A percentile compares a stretch with the other conserved stretches of the same genome.
phyloP scores from a whole-genome alignment of 2,329 filamentous ascomycete species.

The Hymenoscyphus infarciens region DNA sequence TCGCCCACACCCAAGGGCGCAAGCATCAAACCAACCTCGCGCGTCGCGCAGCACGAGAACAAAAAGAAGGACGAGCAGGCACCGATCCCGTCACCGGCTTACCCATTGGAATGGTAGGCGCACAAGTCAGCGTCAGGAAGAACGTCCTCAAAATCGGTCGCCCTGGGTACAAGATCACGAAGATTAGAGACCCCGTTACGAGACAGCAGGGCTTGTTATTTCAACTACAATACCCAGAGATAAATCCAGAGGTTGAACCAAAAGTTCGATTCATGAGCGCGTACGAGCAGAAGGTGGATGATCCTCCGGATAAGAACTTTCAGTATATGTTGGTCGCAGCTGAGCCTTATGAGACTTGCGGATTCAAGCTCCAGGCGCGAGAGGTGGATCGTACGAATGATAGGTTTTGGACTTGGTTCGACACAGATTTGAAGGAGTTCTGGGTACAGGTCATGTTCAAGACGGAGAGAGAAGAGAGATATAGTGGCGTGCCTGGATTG shows the following conservation, averaged over 20 bases:
- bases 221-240: conserved; percentile 93
- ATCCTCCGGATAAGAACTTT: conserved; percentile 83
- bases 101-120: conserved; percentile 72
- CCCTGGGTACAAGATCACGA: conserved; percentile 97
- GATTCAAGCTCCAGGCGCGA: conserved; percentile 89
- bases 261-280: conserved; percentile 97
- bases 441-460: conserved; percentile 98
- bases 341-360: conserved; percentile 96
- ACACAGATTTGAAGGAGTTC: conserved; percentile 92
- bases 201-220: conserved; percentile 90
- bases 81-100: conserved; percentile 66
- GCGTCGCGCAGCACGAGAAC: conserved; percentile 89
- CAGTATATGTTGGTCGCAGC: conserved; percentile 95
- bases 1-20: conserved; percentile 95
- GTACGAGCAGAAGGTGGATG: conserved; percentile 92
- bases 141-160: conserved; percentile 93
- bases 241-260: conserved; percentile 69
- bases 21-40: conserved; percentile 99
- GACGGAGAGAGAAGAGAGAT: conserved; percentile 94
- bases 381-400: conserved; percentile 90
- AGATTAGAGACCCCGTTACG: conserved; percentile 84
- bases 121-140: conserved; percentile 58
- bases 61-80: conserved; percentile 73
- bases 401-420: conserved; percentile 91
- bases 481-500: conserved; percentile 61